Evolutionary conservation across 2,329 filamentous ascomycete genomes (phyloP).

Genomic region (Seiridium cupressi): DNA sequence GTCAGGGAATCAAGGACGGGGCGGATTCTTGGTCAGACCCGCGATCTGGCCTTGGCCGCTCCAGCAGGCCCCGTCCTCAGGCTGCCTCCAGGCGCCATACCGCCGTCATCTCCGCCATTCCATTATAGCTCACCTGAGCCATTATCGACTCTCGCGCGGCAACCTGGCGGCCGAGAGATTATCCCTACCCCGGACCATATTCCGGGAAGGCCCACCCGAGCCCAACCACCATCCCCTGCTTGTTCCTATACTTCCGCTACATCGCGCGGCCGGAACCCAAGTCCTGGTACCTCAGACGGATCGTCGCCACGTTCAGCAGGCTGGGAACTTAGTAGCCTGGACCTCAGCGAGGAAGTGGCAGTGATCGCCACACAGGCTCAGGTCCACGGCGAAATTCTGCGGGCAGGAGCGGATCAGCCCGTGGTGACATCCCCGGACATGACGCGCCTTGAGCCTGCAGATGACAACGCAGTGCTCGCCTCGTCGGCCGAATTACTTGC

Average conservation of each 20-base stretch:
- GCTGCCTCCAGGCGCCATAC: not conserved
- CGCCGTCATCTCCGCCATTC: not conserved
- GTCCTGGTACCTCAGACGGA: not conserved
- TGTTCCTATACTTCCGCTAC: not conserved
- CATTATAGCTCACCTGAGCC: not conserved
- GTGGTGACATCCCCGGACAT: slow-evolving; percentile 8
- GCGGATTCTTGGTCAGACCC: slow-evolving; percentile 30
- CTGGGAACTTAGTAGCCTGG: not conserved
- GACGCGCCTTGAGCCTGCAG: not conserved
- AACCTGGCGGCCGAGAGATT: not conserved
- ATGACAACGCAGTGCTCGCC: no score
- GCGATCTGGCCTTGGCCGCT: not conserved
- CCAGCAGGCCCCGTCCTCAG: not conserved
- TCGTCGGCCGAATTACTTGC: no score
- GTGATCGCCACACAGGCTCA: not conserved
- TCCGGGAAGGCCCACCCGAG: not conserved
- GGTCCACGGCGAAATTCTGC: not conserved
- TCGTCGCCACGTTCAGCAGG: not conserved
- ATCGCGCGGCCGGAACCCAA: not conserved
- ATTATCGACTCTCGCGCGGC: not conserved
- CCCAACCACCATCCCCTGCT: not conserved
- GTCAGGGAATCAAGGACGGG: slow-evolving; percentile 16
- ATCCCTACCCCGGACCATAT: not conserved
- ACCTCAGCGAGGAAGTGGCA: not conserved
- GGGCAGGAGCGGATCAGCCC: slow-evolving; percentile 14